Evolutionary conservation across 2,329 filamentous ascomycete species (phyloP).

Genomic region (Thielaviopsis euricoi): DNA sequence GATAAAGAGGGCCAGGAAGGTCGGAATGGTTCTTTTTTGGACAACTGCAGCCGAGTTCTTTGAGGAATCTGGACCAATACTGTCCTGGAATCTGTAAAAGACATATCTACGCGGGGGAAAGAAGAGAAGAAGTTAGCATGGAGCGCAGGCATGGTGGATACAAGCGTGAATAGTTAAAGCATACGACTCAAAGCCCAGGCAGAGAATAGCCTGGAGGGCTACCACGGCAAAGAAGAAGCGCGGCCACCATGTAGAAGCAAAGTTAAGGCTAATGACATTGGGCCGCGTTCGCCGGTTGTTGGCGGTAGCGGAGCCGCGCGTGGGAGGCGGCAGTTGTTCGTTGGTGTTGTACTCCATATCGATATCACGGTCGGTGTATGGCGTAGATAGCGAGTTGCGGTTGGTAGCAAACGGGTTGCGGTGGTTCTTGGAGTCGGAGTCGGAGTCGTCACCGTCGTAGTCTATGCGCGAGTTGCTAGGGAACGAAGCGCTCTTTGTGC

Average conservation of each 20-base stretch:
- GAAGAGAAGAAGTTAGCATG: not conserved
- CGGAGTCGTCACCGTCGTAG: not conserved
- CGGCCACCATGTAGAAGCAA: conserved; percentile 74
- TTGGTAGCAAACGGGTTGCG: conserved; percentile 8
- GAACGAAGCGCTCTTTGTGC: conserved; percentile 7
- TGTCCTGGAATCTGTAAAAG: conserved; percentile 69
- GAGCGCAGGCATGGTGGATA: not conserved
- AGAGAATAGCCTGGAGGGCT: conserved; percentile 59
- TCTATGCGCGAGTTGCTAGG: not conserved
- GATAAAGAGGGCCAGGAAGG: conserved; percentile 90
- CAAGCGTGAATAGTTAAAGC: conserved; percentile 20
- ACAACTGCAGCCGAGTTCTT: conserved; percentile 24
- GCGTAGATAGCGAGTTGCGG: conserved; percentile 3
- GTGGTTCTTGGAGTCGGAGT: not conserved
- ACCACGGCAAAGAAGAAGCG: conserved; percentile 67
- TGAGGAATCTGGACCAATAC: conserved; percentile 24
- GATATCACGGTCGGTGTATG: conserved; percentile 5
- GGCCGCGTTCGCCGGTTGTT: not conserved
- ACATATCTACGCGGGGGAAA: conserved; percentile 47
- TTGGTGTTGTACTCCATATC: conserved; percentile 6
- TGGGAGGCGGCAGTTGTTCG: not conserved
- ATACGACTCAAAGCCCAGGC: conserved; percentile 74
- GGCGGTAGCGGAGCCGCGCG: not conserved
- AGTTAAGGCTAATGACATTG: conserved; percentile 35
- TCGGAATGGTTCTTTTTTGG: conserved; percentile 63